These are phyloP conservation scores for Nakaseomyces uthaithaninus DNA, from an alignment of 1,139 yeast genomes.

Conservation along the genomic window DNA sequence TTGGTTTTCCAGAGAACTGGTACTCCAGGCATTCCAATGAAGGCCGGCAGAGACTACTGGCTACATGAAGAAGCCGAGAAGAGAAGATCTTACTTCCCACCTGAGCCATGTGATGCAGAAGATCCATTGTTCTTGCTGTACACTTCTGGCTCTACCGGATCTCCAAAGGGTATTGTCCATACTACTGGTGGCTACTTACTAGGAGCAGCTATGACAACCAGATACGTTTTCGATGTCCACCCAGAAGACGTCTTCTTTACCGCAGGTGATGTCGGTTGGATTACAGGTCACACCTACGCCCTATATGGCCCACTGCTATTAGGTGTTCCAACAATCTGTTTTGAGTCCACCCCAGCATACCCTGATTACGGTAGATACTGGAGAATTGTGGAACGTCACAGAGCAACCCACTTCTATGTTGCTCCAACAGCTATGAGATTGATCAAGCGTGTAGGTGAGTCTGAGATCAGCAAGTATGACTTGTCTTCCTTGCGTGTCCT, in stretches of 20 bases:
- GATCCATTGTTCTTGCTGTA: slow-evolving; percentile 87
- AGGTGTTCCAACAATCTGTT: slow-evolving; percentile 87
- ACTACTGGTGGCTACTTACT: slow-evolving; percentile 87
- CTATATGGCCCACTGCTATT: slow-evolving; percentile 84
- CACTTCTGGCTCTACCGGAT: slow-evolving; percentile 94
- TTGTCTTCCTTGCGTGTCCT: slow-evolving; percentile 84
- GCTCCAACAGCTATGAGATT: slow-evolving; percentile 97
- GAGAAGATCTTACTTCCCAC: slow-evolving; percentile 79
- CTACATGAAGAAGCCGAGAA: slow-evolving; percentile 85
- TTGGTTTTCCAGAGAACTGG: slow-evolving; percentile 84
- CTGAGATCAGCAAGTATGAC: slow-evolving; percentile 76
- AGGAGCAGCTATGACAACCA: slow-evolving; percentile 92
- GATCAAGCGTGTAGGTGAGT: slow-evolving; percentile 88
- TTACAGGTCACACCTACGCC: slow-evolving; percentile 96
- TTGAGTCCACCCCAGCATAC: slow-evolving; percentile 97
- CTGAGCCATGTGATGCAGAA: slow-evolving; percentile 80
- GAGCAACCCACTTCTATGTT: slow-evolving; percentile 93
- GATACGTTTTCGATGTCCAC: slow-evolving; percentile 87
- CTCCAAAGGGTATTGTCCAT: slow-evolving; percentile 97
- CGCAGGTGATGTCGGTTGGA: slow-evolving; percentile 99
- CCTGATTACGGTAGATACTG: slow-evolving; percentile 96
- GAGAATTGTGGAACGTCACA: slow-evolving; percentile 89
- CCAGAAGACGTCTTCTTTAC: slow-evolving; percentile 84
- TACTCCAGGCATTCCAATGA: slow-evolving; percentile 44
- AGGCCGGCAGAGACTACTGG: slow-evolving; percentile 80